Evolutionary conservation across 2,329 filamentous ascomycete species (phyloP).

Genomic region (Colletotrichum chrysophilum): DNA sequence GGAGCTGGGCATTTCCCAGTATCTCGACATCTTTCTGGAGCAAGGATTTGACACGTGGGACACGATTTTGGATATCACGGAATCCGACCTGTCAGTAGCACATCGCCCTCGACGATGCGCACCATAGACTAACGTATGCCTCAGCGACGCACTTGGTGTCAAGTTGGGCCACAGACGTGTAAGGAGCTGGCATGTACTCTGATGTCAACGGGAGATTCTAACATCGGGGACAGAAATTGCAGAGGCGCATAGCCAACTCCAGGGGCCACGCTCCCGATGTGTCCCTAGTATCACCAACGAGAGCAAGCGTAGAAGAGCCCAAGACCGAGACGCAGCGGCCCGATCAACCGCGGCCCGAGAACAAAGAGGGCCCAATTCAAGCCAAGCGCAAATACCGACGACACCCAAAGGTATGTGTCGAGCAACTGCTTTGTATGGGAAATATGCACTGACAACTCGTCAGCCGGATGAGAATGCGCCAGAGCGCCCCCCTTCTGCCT

Average conservation of each 20-base stretch:
- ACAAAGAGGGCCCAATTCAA: constrained; percentile 39
- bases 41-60: constrained; percentile 89
- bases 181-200: constrained; percentile 34
- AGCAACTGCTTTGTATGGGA: background rate
- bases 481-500: constrained; percentile 80
- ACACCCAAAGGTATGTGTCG: constrained; percentile 71
- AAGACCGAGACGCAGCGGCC: constrained; percentile 59
- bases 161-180: constrained; percentile 83
- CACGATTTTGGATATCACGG: constrained; percentile 82
- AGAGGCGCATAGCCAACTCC: constrained; percentile 79
- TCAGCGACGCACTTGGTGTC: constrained; percentile 73
- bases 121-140: background rate
- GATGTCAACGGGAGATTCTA: background rate
- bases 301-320: constrained; percentile 56
- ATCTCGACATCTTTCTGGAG: constrained; percentile 73
- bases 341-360: constrained; percentile 52
- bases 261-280: constrained; percentile 65
- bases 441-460: background rate
- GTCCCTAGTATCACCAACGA: constrained; percentile 54
- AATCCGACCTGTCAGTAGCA: constrained; percentile 75
- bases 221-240: constrained; percentile 67
- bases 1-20: constrained; percentile 80
- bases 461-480: constrained; percentile 81
- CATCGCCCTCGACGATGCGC: background rate
- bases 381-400: constrained; percentile 78